phyloP scores from a whole-genome alignment of 768 basidiomycete species.

The Trichaptum fuscoviolaceum region DNA sequence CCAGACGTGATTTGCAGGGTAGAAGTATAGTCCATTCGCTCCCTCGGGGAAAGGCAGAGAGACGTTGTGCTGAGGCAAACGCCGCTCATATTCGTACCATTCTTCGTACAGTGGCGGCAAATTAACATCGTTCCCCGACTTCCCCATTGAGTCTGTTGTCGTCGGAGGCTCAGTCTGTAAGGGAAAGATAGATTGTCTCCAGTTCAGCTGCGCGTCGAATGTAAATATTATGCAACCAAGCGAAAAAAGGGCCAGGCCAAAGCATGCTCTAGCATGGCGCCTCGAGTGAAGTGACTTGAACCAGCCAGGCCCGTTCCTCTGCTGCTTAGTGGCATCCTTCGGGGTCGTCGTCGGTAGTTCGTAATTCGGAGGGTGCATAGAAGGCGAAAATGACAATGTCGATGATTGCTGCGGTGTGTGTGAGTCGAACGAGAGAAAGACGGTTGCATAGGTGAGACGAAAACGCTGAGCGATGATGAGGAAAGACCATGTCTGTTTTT shows the following conservation, averaged over 20 bases:
- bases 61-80: slow-evolving; percentile 40
- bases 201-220: background rate
- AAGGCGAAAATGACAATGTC: background rate
- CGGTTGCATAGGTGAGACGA: background rate
- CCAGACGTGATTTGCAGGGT: slow-evolving; percentile 42
- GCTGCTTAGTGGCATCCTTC: background rate
- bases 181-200: background rate
- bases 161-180: background rate
- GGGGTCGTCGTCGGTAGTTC: background rate
- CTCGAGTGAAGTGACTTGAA: background rate
- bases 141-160: background rate
- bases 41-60: slow-evolving; percentile 37
- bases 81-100: slow-evolving; percentile 39
- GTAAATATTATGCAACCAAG: background rate
- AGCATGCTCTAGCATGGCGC: background rate
- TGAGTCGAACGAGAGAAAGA: background rate
- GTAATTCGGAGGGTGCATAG: background rate
- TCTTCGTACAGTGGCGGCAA: slow-evolving; percentile 41
- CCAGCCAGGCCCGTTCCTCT: background rate
- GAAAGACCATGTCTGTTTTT: background rate
- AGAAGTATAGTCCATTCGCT: slow-evolving; percentile 38
- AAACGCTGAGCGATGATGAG: background rate
- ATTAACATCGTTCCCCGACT: background rate
- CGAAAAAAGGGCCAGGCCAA: background rate
- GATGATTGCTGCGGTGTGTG: background rate